Evolutionary conservation across 2,329 filamentous ascomycete species (phyloP).

Genomic region (Seiridium cupressi): DNA sequence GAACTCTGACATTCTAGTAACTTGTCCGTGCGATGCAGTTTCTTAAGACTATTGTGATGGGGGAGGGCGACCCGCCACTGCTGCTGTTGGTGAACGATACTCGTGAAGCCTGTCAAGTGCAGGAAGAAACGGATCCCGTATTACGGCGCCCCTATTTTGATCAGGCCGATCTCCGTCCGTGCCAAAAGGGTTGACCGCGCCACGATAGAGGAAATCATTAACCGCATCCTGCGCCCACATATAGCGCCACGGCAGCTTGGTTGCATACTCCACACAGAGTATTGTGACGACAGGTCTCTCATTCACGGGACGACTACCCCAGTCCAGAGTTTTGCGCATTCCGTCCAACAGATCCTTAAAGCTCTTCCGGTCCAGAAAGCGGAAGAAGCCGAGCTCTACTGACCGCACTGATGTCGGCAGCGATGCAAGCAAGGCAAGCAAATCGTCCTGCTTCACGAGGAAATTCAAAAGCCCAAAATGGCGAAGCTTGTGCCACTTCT

Average conservation of each 20-base stretch:
- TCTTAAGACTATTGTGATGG: too few relatives aligned
- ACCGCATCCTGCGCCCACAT: constrained; percentile 11
- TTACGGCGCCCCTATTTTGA: background rate
- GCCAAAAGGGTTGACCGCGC: constrained; percentile 19
- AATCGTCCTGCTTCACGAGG: constrained; percentile 20
- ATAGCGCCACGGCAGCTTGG: background rate
- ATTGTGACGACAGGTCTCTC: constrained; percentile 5
- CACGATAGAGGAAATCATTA: constrained; percentile 19
- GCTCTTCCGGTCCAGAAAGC: constrained; percentile 13
- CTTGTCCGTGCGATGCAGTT: too few relatives aligned
- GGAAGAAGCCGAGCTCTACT: constrained; percentile 31
- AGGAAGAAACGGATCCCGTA: background rate
- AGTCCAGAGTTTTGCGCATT: constrained; percentile 18
- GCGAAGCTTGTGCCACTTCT: constrained; percentile 23
- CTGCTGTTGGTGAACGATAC: too few relatives aligned
- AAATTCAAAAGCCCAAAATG: constrained; percentile 29
- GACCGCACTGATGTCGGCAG: constrained; percentile 26
- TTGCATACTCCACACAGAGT: background rate
- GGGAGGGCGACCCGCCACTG: too few relatives aligned
- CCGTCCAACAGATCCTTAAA: constrained; percentile 5
- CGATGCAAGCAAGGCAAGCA: constrained; percentile 23
- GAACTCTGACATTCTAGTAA: too few relatives aligned
- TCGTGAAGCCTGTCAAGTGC: background rate
- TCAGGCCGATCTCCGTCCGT: background rate
- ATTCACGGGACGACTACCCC: constrained; percentile 11